Evolutionary conservation across 2,329 filamentous ascomycete genomes (phyloP).

Genomic region (Xylaria digitata): DNA sequence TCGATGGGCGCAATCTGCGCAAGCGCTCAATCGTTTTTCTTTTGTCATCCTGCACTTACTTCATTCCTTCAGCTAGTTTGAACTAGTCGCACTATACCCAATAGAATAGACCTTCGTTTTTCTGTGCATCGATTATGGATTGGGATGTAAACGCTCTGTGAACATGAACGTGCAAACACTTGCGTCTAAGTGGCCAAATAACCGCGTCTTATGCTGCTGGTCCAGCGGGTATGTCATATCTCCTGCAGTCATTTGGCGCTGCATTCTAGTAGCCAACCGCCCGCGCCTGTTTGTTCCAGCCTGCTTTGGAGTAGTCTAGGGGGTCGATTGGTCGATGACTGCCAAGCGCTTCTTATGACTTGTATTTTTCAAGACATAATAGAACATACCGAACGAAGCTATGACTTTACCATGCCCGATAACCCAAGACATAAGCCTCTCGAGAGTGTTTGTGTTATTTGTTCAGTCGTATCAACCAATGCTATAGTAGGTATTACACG

Average conservation of each 20-base stretch:
- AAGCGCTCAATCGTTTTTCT: neutral
- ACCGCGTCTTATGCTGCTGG: neutral
- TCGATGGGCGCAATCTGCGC: neutral
- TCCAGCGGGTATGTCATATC: neutral
- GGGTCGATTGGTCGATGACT: too few relatives aligned
- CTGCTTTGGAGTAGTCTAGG: neutral
- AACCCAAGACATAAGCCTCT: neutral
- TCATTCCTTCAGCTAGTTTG: neutral
- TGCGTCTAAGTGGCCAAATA: slow-evolving; percentile 8
- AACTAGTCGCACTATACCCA: slow-evolving; percentile 13
- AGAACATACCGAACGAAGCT: neutral
- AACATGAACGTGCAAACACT: neutral
- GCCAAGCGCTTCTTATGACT: neutral
- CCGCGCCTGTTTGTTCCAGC: neutral
- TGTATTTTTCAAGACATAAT: neutral
- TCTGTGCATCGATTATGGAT: too few relatives aligned
- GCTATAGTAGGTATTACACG: neutral
- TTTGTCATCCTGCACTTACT: slow-evolving; percentile 6
- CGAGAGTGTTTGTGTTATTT: neutral
- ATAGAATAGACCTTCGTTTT: slow-evolving; percentile 6
- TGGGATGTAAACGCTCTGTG: neutral
- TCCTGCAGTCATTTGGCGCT: neutral
- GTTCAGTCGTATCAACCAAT: neutral
- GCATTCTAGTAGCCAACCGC: neutral
- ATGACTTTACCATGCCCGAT: too few relatives aligned